phyloP scores from a whole-genome alignment of 2,329 filamentous ascomycete species.

The Ophiostoma angusticollis region DNA sequence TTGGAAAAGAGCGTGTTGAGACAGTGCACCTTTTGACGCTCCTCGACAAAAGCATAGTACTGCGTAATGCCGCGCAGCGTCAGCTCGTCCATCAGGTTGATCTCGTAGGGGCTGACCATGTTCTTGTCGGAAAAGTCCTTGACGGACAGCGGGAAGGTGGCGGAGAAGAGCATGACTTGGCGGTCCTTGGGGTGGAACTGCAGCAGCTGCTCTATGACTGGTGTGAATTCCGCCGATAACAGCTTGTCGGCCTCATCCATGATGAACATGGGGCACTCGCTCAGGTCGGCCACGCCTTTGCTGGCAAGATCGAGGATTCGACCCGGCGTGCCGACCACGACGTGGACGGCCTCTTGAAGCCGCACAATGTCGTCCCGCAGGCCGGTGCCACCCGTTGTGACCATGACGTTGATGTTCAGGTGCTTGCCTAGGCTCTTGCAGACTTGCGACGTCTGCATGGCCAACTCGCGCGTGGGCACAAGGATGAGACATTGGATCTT shows the following conservation, averaged over 20 bases:
- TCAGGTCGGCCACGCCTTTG: conserved; percentile 92
- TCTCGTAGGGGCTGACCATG: conserved; percentile 92
- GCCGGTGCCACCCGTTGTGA: conserved; percentile 91
- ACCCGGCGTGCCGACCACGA: conserved; percentile 93
- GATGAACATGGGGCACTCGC: conserved; percentile 93
- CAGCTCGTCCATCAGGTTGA: conserved; percentile 98
- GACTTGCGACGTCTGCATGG: conserved; percentile 96
- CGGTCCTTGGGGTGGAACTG: conserved; percentile 94
- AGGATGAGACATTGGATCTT: conserved; percentile 96
- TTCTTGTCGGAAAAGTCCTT: conserved; percentile 98
- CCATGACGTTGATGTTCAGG: conserved; percentile 96
- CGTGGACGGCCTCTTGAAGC: conserved; percentile 86
- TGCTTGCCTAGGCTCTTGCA: conserved; percentile 98
- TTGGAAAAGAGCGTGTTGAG: conserved; percentile 98
- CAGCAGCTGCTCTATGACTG: conserved; percentile 90
- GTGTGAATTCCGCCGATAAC: conserved; percentile 90
- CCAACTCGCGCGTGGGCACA: conserved; percentile 91
- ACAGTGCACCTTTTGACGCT: conserved; percentile 98
- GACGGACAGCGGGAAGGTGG: conserved; percentile 92
- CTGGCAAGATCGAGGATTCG: conserved; percentile 92
- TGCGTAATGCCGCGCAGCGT: conserved; percentile 96
- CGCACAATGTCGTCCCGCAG: conserved; percentile 95
- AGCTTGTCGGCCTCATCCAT: conserved; percentile 99
- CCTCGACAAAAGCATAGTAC: conserved; percentile 98
- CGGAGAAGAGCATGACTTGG: conserved; percentile 98